Conservation (phyloP, 345 rosid species). For the Rhodomyrtus tomentosa region DNA sequence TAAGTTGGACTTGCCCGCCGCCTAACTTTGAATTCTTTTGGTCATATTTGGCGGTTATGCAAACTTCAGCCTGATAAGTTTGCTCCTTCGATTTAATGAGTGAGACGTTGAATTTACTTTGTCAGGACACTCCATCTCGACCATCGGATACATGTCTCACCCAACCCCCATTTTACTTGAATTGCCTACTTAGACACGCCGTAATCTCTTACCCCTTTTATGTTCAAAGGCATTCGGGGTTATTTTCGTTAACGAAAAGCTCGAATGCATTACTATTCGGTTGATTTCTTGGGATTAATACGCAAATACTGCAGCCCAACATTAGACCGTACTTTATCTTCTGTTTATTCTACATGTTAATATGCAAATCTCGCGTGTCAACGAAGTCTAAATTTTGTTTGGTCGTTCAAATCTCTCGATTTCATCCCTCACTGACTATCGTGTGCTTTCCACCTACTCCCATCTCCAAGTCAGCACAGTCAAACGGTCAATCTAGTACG, state of each 20-base stretch:
- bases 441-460: background rate
- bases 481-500: background rate
- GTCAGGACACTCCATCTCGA: background rate
- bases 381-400: no score
- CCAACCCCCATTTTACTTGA: background rate
- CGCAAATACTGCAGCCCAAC: background rate
- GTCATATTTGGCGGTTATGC: background rate
- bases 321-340: background rate
- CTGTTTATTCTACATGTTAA: background rate
- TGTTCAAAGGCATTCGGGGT: no score
- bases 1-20: background rate
- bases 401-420: background rate
- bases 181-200: fast-evolving
- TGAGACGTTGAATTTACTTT: background rate
- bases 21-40: background rate
- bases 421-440: background rate
- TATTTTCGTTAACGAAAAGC: background rate
- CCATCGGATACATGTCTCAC: background rate
- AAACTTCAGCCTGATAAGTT: background rate
- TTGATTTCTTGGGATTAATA: no score
- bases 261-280: no score
- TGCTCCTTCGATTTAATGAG: background rate
- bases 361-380: no score
- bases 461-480: background rate
- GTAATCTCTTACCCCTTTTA: background rate